phyloP scores from a whole-genome alignment of 352 stramenopile genomes.

The Pythium scleroteichum region DNA sequence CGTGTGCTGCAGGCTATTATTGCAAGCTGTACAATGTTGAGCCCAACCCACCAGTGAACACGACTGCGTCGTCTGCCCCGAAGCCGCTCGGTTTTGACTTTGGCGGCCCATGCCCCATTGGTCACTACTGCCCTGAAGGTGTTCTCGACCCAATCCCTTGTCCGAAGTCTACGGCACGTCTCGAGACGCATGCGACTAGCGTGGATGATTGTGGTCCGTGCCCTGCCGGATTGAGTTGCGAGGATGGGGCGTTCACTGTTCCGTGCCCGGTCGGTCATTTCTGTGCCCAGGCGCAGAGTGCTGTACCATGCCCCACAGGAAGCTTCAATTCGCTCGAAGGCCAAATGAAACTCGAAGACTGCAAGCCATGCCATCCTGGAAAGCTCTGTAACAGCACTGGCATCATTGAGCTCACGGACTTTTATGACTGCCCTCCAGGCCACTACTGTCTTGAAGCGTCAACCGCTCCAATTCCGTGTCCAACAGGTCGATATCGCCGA shows the following conservation, averaged over 20 bases:
- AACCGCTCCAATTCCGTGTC: conserved; percentile 39
- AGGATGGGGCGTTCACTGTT: conserved; percentile 61
- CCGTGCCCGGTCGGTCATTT: conserved; percentile 66
- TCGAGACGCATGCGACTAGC: conserved; percentile 50
- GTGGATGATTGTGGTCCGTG: conserved; percentile 75
- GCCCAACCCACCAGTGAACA: conserved; percentile 41
- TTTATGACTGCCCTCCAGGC: conserved; percentile 70
- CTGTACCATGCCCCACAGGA: conserved; percentile 50
- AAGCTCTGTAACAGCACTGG: conserved; percentile 77
- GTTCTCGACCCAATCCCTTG: conserved; percentile 71
- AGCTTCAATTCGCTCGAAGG: conserved; percentile 60
- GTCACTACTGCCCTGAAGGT: conserved; percentile 77
- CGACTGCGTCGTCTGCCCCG: conserved; percentile 3
- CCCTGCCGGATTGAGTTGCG: conserved; percentile 86
- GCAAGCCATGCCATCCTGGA: conserved; percentile 54
- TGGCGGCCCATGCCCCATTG: conserved; percentile 68
- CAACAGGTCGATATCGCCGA: conserved; percentile 44
- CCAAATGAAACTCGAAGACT: conserved; percentile 49
- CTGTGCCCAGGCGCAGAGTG: conserved; percentile 46
- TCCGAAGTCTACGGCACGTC: conserved; percentile 50
- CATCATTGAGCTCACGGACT: conserved; percentile 45
- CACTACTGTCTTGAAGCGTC: conserved; percentile 66
- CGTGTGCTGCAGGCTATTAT: conserved; percentile 83
- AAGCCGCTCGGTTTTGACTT: conserved; percentile 38
- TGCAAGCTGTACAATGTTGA: conserved; percentile 69